A percentile compares a stretch with the other conserved stretches of the same genome.
These are phyloP conservation scores for Dioscorea cayenensis DNA, from an alignment of 116 monocot genomes.

Conservation along the genomic window DNA sequence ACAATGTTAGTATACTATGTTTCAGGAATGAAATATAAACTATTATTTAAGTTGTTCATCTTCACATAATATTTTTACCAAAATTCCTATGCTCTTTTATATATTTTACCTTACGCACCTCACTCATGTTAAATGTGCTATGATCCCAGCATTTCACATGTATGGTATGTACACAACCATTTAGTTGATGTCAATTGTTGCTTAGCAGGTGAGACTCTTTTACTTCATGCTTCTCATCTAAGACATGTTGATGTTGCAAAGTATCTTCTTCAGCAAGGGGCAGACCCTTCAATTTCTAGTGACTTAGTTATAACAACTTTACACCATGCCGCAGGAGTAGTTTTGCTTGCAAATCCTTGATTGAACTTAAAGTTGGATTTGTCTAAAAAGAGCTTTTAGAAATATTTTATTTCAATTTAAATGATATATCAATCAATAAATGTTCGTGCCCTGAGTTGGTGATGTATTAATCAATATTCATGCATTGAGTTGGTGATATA, in stretches of 20 bases:
- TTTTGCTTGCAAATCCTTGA: constrained; percentile 12
- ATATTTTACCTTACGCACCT: neutral
- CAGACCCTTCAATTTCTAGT: constrained; percentile 71
- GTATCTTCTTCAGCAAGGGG: constrained; percentile 80
- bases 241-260: constrained; percentile 53
- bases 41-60: no score
- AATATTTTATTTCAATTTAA: neutral
- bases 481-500: no score
- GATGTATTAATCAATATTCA: no score
- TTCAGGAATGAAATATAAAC: no score
- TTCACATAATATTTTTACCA: neutral
- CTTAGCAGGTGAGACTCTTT: constrained; percentile 81
- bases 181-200: neutral
- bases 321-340: constrained; percentile 97
- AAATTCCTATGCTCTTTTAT: neutral
- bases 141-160: neutral
- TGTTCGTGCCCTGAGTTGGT: neutral
- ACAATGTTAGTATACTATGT: no score
- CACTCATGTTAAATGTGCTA: neutral
- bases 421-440: neutral
- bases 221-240: constrained; percentile 81
- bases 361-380: neutral
- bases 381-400: neutral
- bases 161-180: neutral
- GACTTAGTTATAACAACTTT: constrained; percentile 68